Percentiles rank a stretch among this genome's conserved stretches.
Conservation (phyloP, 257 asterid genomes). For the Penstemon eatonii region DNA sequence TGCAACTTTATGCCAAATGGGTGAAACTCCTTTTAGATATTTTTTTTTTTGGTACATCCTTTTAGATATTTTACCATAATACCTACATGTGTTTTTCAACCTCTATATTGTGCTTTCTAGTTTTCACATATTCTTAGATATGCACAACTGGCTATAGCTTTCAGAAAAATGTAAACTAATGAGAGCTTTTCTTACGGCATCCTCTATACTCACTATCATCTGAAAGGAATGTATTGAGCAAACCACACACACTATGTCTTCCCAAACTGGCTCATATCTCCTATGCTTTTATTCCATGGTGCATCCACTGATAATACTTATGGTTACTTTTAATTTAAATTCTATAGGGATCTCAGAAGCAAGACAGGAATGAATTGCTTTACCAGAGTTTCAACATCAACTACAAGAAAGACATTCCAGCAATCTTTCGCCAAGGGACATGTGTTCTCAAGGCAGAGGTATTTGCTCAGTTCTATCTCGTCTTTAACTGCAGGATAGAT, state of each 20-base stretch:
- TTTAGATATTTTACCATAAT: not conserved
- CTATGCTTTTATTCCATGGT: not conserved
- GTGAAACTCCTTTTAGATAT: not conserved
- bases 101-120: not conserved
- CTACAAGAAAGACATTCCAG: slow-evolving; percentile 69
- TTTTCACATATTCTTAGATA: not conserved
- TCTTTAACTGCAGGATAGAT: too few relatives aligned
- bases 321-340: slow-evolving; percentile 10
- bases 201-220: not conserved
- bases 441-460: slow-evolving; percentile 72
- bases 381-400: slow-evolving; percentile 67
- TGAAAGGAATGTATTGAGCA: slow-evolving; percentile 4
- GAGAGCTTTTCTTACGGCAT: not conserved
- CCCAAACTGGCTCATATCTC: not conserved
- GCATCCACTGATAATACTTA: not conserved
- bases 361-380: slow-evolving; percentile 73
- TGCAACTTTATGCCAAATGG: not conserved
- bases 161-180: not conserved
- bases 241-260: not conserved
- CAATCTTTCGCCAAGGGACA: slow-evolving; percentile 88
- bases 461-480: slow-evolving; percentile 29
- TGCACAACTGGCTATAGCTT: not conserved
- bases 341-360: slow-evolving; percentile 65
- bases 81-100: not conserved
- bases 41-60: too few relatives aligned